Evolutionary conservation across 768 basidiomycete genomes (phyloP).

Genomic region (Tulasnella sp.): DNA sequence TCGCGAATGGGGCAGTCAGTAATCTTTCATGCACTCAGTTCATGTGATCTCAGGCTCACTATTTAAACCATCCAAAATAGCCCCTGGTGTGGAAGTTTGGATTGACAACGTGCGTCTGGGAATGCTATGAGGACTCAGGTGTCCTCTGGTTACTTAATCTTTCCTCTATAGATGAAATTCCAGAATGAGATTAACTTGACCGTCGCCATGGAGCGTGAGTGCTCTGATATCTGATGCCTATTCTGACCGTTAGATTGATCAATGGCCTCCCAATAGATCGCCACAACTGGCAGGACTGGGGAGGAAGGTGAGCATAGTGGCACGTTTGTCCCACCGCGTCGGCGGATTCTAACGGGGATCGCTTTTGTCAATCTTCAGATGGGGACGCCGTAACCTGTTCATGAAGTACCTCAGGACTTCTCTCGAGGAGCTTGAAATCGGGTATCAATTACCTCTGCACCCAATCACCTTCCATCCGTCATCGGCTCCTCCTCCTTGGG

Average conservation of each 20-base stretch:
- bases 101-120: constrained; percentile 42
- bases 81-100: constrained; percentile 16
- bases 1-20: constrained; percentile 50
- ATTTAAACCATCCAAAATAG: not conserved
- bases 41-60: not conserved
- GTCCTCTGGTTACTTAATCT: not conserved
- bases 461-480: constrained; percentile 35
- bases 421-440: constrained; percentile 64
- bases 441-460: constrained; percentile 61
- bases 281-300: constrained; percentile 83
- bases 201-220: constrained; percentile 63
- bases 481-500: constrained; percentile 16
- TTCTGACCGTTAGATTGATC: not conserved
- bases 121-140: not conserved
- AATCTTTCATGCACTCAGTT: constrained; percentile 12
- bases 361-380: constrained; percentile 23
- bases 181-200: constrained; percentile 60
- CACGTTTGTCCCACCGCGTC: too few relatives aligned
- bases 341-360: not conserved
- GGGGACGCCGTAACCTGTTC: constrained; percentile 61
- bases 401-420: constrained; percentile 64
- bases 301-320: constrained; percentile 35
- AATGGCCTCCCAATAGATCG: constrained; percentile 38
- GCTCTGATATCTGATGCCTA: too few relatives aligned
- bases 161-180: constrained; percentile 43